Base-by-base conservation (phyloP, 495 filamentous ascomycete genomes). In the Hypoxylon fragiforme region DNA sequence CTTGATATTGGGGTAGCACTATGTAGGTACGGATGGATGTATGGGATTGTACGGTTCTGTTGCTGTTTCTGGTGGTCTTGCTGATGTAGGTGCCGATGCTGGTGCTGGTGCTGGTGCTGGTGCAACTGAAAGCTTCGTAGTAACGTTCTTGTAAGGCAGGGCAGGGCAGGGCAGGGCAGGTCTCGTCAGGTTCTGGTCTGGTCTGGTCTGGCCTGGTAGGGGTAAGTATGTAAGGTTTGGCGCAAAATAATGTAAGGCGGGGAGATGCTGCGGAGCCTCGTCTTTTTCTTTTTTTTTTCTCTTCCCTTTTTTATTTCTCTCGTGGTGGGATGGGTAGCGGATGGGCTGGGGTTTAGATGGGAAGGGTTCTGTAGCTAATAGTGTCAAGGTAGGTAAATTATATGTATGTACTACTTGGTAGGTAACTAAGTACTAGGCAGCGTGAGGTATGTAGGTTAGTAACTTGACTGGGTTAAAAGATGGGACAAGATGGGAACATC, bases 241-340 rank as follows among this genome's bases (percentile, higher is more conserved):
- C 57, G 57, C 57, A 55, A 59, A 36, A 51, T 51, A 61, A 61
- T 62, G 58, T 62, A 56, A 62, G 58, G 58, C 58, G 58, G 58
- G 58, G 53, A 39, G 41, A 54, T 51, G 57, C 57, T 60, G 57
- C 57, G 57, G 57, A 61, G 57, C 57, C 54, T 50, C 54, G 28
- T 61, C 47, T 55, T 45, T 39, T 30, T 43, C 42, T 41, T 37
- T 55, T 20, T 41, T 30, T 9, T 44, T 7, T 36, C 12, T 30
- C 44, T 37, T 20, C 16, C 31, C 30, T 42, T 30, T 52, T 19
- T 7, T 44, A 9, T 15, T 14, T 35, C 19, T 37, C 24, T 37
- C 24, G 32, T 38, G 32, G 44, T 39, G 35, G 44, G 44, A 48
- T 48, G 32, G 44, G 9, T 9, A 9, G 24, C 4, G 44, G 30